Evolutionary conservation across 225 moss, liverwort and hornwort species (phyloP).

Genomic region (Pseudoscleropodium purum): DNA sequence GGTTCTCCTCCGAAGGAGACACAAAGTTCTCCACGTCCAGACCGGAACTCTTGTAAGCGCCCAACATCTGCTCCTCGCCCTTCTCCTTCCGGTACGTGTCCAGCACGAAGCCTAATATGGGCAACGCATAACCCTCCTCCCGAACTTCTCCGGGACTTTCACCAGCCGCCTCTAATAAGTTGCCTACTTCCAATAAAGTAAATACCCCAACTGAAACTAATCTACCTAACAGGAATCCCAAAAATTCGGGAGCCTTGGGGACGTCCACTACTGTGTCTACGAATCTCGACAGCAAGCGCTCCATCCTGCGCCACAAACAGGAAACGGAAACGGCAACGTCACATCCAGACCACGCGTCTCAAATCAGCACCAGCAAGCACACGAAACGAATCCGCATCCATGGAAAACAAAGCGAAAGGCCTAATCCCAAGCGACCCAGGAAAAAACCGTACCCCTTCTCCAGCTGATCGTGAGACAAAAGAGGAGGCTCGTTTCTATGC

Average conservation of each 20-base stretch:
- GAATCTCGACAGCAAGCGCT: slow-evolving; percentile 52
- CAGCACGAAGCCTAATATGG: slow-evolving; percentile 51
- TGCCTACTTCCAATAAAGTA: slow-evolving; percentile 60
- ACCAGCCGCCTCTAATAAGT: slow-evolving; percentile 51
- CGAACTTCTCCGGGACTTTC: slow-evolving; percentile 53
- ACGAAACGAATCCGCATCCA: background rate
- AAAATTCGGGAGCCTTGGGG: slow-evolving; percentile 74
- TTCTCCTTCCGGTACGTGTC: slow-evolving; percentile 66
- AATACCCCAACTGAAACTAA: slow-evolving; percentile 47
- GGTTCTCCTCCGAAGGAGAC: slow-evolving; percentile 39
- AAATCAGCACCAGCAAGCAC: background rate
- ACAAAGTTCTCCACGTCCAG: slow-evolving; percentile 64
- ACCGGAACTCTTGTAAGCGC: slow-evolving; percentile 65
- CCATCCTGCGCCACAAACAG: slow-evolving; percentile 48
- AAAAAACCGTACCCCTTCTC: slow-evolving; percentile 49
- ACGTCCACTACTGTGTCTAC: slow-evolving; percentile 80
- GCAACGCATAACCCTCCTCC: slow-evolving; percentile 52
- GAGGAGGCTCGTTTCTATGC: slow-evolving; percentile 39
- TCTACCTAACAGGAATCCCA: slow-evolving; percentile 61
- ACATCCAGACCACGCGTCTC: background rate
- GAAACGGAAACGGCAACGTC: background rate
- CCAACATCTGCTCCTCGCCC: slow-evolving; percentile 68
- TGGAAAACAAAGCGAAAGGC: background rate
- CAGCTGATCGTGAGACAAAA: slow-evolving; percentile 59
- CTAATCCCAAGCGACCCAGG: background rate